Evolutionary conservation across 192 early-diverging fungal genomes (phyloP), one percentile per base, ranked within the genome.

Genomic region (Backusella macrospora): DNA sequence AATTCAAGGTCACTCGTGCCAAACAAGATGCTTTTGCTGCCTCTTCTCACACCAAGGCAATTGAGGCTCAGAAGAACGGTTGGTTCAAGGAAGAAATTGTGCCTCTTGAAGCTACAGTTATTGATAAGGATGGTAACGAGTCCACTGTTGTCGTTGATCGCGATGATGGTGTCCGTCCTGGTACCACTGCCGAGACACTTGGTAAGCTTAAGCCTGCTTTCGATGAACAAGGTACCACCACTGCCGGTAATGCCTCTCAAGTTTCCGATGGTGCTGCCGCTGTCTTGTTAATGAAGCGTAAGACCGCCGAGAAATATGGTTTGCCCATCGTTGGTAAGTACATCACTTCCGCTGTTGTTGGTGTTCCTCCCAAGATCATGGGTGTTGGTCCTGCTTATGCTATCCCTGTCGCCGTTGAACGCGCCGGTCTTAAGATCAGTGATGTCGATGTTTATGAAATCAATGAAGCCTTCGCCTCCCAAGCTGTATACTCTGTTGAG

Each of bases 381-480:
- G 98, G 98, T 81, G 89, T 98, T 67, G 98, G 98, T 21, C 98
- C 98, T 6, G 98, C 96, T 16, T 89, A 88, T 67, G 98, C 98
- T 40, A 96, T 99, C 84, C 98, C 98, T n/a, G 86, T 84, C 0
- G 95, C 93, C 52, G 82, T 94, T 73, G 84, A 92, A 78, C 91
- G 93, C 80, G 88, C 92, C 43, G 94, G 94, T 6, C 80, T 98
- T 72, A 81, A 74, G 42, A 70, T 92, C 68, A 82, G 87, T 55
- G 94, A 98, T 78, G 87, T 99, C 40, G 96, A 92, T 71, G 81
- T 98, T 71, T 92, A 85, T 69, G 97, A 98, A 82, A 90, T 99
- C 73, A 99, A 99, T 86, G 97, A 99, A 85, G 97, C 97, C 26
- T 99, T 99, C 83, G 97, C 97, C 42, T 98, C 96, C 70, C 97